phyloP scores from a whole-genome alignment of 2,329 filamentous ascomycete genomes.

The Fusarium caatingaense region DNA sequence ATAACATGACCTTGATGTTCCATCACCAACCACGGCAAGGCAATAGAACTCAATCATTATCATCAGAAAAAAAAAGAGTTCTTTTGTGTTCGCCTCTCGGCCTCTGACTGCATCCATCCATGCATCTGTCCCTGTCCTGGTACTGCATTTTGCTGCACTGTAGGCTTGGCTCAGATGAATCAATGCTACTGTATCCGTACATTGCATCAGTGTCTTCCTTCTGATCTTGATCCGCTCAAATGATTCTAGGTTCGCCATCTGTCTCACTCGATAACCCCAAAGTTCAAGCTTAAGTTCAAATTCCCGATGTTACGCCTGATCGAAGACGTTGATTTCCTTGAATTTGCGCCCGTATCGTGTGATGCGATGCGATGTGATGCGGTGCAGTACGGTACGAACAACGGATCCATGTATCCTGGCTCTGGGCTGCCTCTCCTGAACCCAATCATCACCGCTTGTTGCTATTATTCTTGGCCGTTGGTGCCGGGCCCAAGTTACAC shows the following conservation, averaged over 20 bases:
- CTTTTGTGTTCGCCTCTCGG: background rate
- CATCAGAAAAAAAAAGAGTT: background rate
- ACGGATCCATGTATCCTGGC: constrained; percentile 10
- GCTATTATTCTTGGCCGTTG: constrained; percentile 13
- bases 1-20: background rate
- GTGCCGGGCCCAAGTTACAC: constrained; percentile 5
- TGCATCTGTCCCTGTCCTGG: constrained; percentile 3
- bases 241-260: constrained; percentile 34
- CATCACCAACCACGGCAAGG: background rate
- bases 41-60: background rate
- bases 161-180: background rate
- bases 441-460: constrained; percentile 20
- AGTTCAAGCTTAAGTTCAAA: background rate
- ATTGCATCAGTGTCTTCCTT: constrained; percentile 21
- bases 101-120: background rate
- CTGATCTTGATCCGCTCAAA: constrained; percentile 7
- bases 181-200: background rate
- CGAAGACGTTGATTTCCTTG: constrained; percentile 19
- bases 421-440: constrained; percentile 19
- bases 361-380: background rate
- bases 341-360: constrained; percentile 17
- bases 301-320: constrained; percentile 11
- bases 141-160: constrained; percentile 1
- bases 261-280: constrained; percentile 28
- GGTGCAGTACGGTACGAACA: background rate